Percentiles rank a stretch among this genome's conserved stretches.
Conservation (phyloP, 805 yeast species). For the Wickerhamomyces chaumierensis region DNA sequence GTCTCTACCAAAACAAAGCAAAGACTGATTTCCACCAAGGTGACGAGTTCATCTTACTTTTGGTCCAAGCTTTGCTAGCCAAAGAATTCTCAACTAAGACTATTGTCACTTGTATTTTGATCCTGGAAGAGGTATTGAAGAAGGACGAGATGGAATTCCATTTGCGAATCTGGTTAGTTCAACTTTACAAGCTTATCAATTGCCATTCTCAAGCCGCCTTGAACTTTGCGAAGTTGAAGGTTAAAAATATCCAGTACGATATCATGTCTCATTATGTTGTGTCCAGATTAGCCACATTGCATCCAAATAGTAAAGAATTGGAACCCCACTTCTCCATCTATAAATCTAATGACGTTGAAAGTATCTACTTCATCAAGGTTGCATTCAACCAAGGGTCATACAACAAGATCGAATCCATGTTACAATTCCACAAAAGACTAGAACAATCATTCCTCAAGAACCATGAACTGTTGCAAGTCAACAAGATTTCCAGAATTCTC, state of each 20-base stretch:
- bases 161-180: constrained; percentile 58
- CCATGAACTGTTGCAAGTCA: constrained; percentile 18
- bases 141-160: constrained; percentile 66
- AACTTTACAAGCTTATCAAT: constrained; percentile 50
- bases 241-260: constrained; percentile 72
- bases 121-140: constrained; percentile 45
- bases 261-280: constrained; percentile 44
- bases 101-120: constrained; percentile 30
- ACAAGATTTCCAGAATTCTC: constrained; percentile 17
- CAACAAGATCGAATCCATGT: constrained; percentile 56
- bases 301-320: constrained; percentile 30
- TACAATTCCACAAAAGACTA: constrained; percentile 46
- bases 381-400: constrained; percentile 52
- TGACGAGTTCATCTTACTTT: constrained; percentile 51
- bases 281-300: constrained; percentile 34
- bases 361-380: constrained; percentile 33
- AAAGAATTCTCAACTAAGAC: constrained; percentile 15
- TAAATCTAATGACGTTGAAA: constrained; percentile 39
- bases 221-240: constrained; percentile 43
- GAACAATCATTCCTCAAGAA: constrained; percentile 28
- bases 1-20: constrained; percentile 27
- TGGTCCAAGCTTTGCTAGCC: constrained; percentile 28
- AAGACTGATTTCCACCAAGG: constrained; percentile 64
- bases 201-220: constrained; percentile 34
- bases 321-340: constrained; percentile 38